These are phyloP conservation scores for Xylaria sp. DNA, from an alignment of 2,329 filamentous ascomycete species.

Conservation along the genomic window DNA sequence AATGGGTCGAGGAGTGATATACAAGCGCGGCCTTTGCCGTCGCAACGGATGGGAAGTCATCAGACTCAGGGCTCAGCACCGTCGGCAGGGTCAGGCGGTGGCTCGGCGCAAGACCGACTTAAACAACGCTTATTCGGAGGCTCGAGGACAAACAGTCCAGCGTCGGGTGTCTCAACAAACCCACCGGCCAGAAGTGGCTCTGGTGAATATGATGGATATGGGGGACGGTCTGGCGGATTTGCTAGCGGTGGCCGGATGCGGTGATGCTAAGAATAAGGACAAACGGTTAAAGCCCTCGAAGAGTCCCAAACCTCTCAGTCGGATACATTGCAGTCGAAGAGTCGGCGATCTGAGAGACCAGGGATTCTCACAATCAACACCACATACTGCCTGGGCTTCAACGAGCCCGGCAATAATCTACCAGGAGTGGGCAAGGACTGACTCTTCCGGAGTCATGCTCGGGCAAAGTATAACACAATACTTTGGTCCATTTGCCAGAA, in stretches of 20 bases:
- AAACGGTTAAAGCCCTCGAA: background rate
- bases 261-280: conserved; percentile 25
- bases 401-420: background rate
- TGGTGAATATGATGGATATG: conserved; percentile 35
- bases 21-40: conserved; percentile 59
- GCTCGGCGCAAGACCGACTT: conserved; percentile 72
- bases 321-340: background rate
- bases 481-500: background rate
- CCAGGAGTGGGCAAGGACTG: background rate
- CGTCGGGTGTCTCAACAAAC: conserved; percentile 42
- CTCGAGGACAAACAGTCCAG: conserved; percentile 52
- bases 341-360: background rate
- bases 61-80: conserved; percentile 46
- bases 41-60: conserved; percentile 69
- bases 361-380: background rate
- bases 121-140: conserved; percentile 74
- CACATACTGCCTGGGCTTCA: background rate
- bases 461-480: background rate
- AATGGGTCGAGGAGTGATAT: conserved; percentile 33
- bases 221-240: conserved; percentile 35
- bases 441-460: background rate
- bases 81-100: conserved; percentile 36
- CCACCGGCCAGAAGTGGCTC: conserved; percentile 35
- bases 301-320: background rate
- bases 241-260: conserved; percentile 39